Conservation (phyloP, 768 basidiomycete genomes). For the Tulasnella calospora region DNA sequence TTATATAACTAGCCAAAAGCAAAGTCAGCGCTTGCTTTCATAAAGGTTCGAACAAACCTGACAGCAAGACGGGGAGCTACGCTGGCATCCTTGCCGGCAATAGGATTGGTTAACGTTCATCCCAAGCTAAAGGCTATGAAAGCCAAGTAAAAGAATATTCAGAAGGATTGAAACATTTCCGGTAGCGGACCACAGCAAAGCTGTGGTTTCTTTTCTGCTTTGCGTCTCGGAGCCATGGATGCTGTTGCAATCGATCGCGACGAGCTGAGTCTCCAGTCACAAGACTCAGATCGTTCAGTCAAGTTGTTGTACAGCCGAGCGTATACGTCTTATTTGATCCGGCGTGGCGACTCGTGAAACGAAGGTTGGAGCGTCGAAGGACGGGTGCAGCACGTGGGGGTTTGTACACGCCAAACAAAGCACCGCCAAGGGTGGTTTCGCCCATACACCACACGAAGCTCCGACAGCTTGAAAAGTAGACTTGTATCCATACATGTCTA, state of each 20-base stretch:
- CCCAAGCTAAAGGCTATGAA: too few relatives aligned
- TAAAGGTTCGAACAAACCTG: too few relatives aligned
- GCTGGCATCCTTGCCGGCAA: too few relatives aligned
- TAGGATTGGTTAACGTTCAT: too few relatives aligned
- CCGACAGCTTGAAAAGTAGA: neutral
- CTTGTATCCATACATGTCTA: neutral
- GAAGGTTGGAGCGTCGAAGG: neutral
- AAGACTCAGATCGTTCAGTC: neutral
- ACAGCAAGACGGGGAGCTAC: too few relatives aligned
- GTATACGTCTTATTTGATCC: neutral
- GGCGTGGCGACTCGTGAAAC: neutral
- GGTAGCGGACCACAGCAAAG: too few relatives aligned
- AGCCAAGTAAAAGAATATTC: too few relatives aligned
- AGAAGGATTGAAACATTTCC: too few relatives aligned
- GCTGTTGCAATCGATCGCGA: neutral
- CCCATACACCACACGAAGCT: neutral
- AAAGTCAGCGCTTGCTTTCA: too few relatives aligned
- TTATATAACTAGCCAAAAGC: too few relatives aligned
- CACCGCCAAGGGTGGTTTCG: neutral
- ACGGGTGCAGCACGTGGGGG: neutral
- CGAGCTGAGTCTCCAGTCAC: neutral
- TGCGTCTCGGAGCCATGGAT: neutral
- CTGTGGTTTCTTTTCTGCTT: neutral
- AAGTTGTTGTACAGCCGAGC: neutral
- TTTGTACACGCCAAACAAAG: neutral